Evolutionary conservation across 257 asterid genomes (phyloP).

Genomic region (Fraxinus cuspidata): DNA sequence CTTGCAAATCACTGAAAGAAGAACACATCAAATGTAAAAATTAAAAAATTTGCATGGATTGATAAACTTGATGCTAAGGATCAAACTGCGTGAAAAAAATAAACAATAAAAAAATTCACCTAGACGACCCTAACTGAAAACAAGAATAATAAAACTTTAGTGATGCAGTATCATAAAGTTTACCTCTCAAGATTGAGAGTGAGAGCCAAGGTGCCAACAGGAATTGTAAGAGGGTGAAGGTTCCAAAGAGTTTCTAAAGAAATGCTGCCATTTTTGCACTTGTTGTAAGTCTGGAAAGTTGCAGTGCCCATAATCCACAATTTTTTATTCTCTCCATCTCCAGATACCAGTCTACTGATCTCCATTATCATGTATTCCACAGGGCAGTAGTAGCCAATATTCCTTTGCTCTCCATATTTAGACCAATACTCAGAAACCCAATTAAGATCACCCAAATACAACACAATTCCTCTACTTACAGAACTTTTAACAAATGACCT

Average conservation of each 20-base stretch:
- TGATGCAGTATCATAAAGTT: neutral
- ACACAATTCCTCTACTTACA: slow-evolving; percentile 65
- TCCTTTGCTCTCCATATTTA: slow-evolving; percentile 47
- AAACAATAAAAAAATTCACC: neutral
- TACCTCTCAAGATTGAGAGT: slow-evolving; percentile 72
- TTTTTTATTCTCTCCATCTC: slow-evolving; percentile 45
- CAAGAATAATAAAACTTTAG: neutral
- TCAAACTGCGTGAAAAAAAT: neutral
- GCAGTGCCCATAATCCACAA: slow-evolving; percentile 81
- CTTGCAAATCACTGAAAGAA: slow-evolving; percentile 6
- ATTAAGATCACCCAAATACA: slow-evolving; percentile 78
- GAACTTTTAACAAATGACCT: slow-evolving; percentile 66
- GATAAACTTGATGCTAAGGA: neutral
- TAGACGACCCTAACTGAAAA: neutral
- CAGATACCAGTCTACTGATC: slow-evolving; percentile 63
- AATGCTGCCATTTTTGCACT: slow-evolving; percentile 71
- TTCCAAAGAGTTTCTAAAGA: slow-evolving; percentile 80
- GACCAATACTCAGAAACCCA: slow-evolving; percentile 88
- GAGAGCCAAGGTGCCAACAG: slow-evolving; percentile 59
- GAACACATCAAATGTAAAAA: neutral
- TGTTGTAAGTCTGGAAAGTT: slow-evolving; percentile 60
- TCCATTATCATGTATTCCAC: slow-evolving; percentile 95
- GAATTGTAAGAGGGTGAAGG: slow-evolving; percentile 67
- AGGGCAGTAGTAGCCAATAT: slow-evolving; percentile 45
- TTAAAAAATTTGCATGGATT: neutral